phyloP scores from a whole-genome alignment of 805 yeast genomes.

The Lachancea thermotolerans region DNA sequence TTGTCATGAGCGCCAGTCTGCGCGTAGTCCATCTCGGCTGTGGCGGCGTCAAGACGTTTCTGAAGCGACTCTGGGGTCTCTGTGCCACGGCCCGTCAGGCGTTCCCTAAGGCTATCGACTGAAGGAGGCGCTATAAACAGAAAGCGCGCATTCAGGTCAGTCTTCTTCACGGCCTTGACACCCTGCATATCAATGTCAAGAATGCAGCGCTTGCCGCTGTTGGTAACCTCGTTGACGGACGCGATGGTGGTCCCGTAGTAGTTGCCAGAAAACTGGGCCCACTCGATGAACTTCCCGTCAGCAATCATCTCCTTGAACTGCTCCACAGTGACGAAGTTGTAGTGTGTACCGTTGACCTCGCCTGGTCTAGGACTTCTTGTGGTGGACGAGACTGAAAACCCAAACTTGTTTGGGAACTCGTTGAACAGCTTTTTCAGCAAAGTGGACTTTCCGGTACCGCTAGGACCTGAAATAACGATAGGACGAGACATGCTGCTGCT shows the following conservation, averaged over 20 bases:
- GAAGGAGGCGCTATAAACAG: conserved; percentile 92
- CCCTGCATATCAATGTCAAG: conserved; percentile 99
- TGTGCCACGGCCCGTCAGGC: conserved; percentile 88
- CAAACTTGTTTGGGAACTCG: conserved; percentile 84
- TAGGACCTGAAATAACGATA: conserved; percentile 93
- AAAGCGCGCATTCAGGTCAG: conserved; percentile 76
- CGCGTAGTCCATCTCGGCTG: conserved; percentile 83
- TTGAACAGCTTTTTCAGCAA: conserved; percentile 81
- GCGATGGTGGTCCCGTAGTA: conserved; percentile 91
- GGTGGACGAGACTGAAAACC: conserved; percentile 84
- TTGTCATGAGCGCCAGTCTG: conserved; percentile 88
- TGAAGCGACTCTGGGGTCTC: conserved; percentile 81
- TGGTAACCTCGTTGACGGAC: conserved; percentile 59
- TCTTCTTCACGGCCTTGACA: conserved; percentile 80
- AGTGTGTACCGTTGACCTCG: conserved; percentile 82
- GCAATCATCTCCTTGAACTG: conserved; percentile 71
- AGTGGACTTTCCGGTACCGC: conserved; percentile 94
- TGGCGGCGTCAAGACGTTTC: conserved; percentile 82
- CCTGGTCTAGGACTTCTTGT: conserved; percentile 91
- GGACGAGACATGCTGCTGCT: conserved; percentile 48
- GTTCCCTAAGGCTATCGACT: conserved; percentile 61
- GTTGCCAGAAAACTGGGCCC: conserved; percentile 98
- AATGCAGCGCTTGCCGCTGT: conserved; percentile 69
- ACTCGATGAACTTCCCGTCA: conserved; percentile 77
- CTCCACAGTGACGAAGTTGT: conserved; percentile 77